Conservation (phyloP, 495 filamentous ascomycete genomes). For the Evansstolkia leycettana region DNA sequence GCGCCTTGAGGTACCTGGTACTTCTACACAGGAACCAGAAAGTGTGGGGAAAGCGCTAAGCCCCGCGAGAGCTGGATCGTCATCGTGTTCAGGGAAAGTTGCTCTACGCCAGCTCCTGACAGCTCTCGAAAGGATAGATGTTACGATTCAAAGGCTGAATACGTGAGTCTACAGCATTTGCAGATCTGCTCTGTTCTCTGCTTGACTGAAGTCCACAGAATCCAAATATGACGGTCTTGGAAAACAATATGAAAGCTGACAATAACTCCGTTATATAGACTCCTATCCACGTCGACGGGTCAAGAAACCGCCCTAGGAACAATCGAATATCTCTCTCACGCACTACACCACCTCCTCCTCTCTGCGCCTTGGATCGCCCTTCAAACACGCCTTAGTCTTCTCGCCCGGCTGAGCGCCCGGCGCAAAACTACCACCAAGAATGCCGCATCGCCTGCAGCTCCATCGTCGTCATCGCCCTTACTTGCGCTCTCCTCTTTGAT, state of each 20-base stretch:
- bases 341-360: conserved; percentile 27
- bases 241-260: not conserved
- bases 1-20: too few species aligned
- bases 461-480: conserved; percentile 25
- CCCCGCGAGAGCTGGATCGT: conserved; percentile 10
- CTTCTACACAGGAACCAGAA: too few species aligned
- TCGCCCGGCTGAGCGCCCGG: conserved; percentile 26
- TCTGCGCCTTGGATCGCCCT: conserved; percentile 26
- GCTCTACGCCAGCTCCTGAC: conserved; percentile 18
- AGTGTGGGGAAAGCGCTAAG: conserved; percentile 13
- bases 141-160: conserved; percentile 22
- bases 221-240: too few species aligned
- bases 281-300: conserved; percentile 22
- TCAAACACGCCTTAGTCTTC: conserved; percentile 23
- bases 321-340: conserved; percentile 26
- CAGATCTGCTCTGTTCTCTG: not conserved
- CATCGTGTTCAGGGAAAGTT: conserved; percentile 4
- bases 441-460: conserved; percentile 7
- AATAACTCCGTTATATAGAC: conserved; percentile 11
- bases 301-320: conserved; percentile 26
- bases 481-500: conserved; percentile 40
- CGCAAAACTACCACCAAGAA: conserved; percentile 10
- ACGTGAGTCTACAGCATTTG: conserved; percentile 14
- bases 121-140: conserved; percentile 21
- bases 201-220: too few species aligned